Percentiles rank a stretch among this genome's conserved stretches.
Conservation (phyloP, 192 early-diverging fungal species). For the Coemansia reversa region DNA sequence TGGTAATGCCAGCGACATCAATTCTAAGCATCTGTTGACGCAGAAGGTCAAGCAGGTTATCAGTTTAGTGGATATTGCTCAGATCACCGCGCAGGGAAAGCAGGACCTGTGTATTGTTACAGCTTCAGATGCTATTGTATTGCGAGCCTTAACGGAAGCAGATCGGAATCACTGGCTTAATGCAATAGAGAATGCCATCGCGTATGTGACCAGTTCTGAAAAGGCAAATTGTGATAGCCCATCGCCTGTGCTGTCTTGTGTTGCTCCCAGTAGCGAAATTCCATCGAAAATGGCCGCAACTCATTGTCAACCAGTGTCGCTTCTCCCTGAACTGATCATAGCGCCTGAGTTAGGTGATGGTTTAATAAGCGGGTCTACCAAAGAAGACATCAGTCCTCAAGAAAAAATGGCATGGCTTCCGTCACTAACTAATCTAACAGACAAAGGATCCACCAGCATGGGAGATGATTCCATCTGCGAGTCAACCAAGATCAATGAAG, state of each 20-base stretch:
- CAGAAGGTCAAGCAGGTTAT: conserved; percentile 31
- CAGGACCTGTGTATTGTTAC: conserved; percentile 31
- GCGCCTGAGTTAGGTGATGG: neutral
- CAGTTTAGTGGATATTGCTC: conserved; percentile 12
- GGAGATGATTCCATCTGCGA: neutral
- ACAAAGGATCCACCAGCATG: neutral
- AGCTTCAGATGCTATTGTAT: conserved; percentile 16
- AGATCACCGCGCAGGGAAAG: conserved; percentile 20
- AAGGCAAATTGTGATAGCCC: neutral
- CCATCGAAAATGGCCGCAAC: neutral
- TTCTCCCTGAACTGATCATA: conserved; percentile 7
- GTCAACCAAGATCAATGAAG: neutral
- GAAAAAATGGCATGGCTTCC: conserved; percentile 33
- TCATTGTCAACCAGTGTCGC: neutral
- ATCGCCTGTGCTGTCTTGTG: neutral
- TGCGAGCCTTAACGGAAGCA: conserved; percentile 27
- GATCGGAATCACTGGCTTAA: conserved; percentile 32
- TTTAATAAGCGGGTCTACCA: neutral
- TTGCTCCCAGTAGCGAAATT: neutral
- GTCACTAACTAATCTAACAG: conserved; percentile 16
- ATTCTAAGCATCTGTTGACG: neutral
- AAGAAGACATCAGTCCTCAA: neutral
- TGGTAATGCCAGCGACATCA: conserved; percentile 21
- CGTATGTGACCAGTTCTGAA: neutral
- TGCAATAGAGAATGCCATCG: conserved; percentile 6